A percentile compares a stretch with the other conserved stretches of the same genome.
These are phyloP conservation scores for Eucalyptus pumila DNA, from an alignment of 345 rosid genomes.

Conservation along the genomic window DNA sequence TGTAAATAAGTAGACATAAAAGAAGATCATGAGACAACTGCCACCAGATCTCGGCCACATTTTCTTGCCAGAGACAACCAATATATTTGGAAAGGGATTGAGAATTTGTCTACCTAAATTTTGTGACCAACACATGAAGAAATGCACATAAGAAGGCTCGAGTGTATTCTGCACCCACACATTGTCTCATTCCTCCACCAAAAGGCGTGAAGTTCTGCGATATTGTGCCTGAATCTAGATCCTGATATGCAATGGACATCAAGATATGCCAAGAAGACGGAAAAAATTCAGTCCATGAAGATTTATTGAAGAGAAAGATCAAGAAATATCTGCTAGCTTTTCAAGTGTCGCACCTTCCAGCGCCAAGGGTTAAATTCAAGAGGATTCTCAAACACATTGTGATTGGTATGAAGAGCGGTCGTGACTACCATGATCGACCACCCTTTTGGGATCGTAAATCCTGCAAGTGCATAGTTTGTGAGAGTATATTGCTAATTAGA, in stretches of 20 bases:
- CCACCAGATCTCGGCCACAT: not conserved
- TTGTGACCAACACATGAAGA: conserved; percentile 7
- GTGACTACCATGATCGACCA: conserved; percentile 4
- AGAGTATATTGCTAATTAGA: not conserved
- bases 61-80: not conserved
- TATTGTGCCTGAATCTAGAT: not conserved
- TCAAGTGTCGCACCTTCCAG: conserved; percentile 3
- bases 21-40: not conserved
- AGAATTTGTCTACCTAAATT: not conserved
- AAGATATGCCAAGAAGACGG: not conserved
- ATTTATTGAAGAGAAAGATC: not conserved
- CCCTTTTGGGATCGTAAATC: conserved; percentile 16
- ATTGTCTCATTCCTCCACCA: conserved; percentile 9
- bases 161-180: conserved; percentile 7
- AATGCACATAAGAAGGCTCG: not conserved
- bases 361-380: conserved; percentile 15
- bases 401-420: conserved; percentile 2
- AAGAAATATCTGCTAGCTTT: not conserved
- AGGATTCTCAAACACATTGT: conserved; percentile 9
- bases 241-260: not conserved
- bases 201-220: conserved; percentile 7
- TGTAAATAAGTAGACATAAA: not conserved
- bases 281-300: not conserved
- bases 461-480: not conserved
- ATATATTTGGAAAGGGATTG: not conserved